phyloP scores from a whole-genome alignment of 2,329 filamentous ascomycete genomes.

The Herpotrichia juniperi region DNA sequence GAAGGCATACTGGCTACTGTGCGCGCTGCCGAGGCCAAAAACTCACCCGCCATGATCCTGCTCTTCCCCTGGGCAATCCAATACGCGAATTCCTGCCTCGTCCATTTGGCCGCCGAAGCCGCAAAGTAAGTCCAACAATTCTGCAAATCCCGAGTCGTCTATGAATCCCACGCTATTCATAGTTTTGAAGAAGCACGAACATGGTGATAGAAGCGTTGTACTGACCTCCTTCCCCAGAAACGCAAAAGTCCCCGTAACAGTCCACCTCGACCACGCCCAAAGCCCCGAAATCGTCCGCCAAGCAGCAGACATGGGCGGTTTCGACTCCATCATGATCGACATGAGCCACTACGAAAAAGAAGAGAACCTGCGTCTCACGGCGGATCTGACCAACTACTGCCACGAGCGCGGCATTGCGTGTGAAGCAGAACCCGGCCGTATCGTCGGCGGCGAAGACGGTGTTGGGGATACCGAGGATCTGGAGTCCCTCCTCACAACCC shows the following conservation, averaged over 20 bases:
- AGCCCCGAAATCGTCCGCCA: slow-evolving; percentile 65
- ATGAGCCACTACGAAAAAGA: slow-evolving; percentile 76
- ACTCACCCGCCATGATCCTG: slow-evolving; percentile 72
- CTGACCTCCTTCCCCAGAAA: too few relatives aligned
- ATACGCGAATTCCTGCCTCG: slow-evolving; percentile 61
- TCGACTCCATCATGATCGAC: slow-evolving; percentile 60
- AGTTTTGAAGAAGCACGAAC: too few relatives aligned
- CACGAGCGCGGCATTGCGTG: slow-evolving; percentile 70
- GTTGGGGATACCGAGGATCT: slow-evolving; percentile 67
- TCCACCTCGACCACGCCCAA: slow-evolving; percentile 72
- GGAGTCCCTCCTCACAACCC: slow-evolving; percentile 66
- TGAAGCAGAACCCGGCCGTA: slow-evolving; percentile 71
- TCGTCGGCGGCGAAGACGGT: slow-evolving; percentile 71
- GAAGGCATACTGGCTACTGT: slow-evolving; percentile 74
- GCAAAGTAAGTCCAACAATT: too few relatives aligned
- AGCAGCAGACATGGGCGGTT: slow-evolving; percentile 58
- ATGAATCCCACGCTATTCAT: too few relatives aligned
- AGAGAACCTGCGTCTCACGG: slow-evolving; percentile 70
- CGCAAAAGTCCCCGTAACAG: slow-evolving; percentile 59
- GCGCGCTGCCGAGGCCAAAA: slow-evolving; percentile 70
- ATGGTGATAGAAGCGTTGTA: too few relatives aligned
- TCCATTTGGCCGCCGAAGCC: slow-evolving; percentile 54
- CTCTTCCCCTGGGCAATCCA: slow-evolving; percentile 77
- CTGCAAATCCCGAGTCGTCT: too few relatives aligned
- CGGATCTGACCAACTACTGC: slow-evolving; percentile 67